These are phyloP conservation scores for Coemansia sp. DNA, from an alignment of 192 early-diverging fungal genomes.

Conservation along the genomic window DNA sequence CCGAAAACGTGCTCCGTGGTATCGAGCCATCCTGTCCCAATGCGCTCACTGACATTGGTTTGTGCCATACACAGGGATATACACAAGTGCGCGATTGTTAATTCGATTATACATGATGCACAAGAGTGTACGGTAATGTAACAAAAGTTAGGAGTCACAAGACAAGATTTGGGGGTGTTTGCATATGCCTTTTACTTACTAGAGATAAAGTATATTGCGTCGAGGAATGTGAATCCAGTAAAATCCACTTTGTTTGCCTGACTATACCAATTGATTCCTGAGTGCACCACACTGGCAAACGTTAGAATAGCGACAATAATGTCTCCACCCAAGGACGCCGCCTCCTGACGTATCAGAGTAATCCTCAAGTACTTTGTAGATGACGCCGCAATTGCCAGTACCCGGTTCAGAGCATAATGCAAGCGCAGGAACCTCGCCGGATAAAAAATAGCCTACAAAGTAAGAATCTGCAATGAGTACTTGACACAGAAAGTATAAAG, in stretches of 20 bases:
- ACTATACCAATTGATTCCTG: slow-evolving; percentile 50
- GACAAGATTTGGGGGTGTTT: not conserved
- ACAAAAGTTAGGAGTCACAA: not conserved
- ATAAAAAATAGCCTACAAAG: slow-evolving; percentile 48
- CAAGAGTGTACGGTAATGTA: not conserved
- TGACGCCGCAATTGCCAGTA: slow-evolving; percentile 28
- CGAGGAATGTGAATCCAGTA: slow-evolving; percentile 38
- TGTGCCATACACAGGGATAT: slow-evolving; percentile 12
- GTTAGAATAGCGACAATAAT: slow-evolving; percentile 40
- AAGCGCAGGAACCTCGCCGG: slow-evolving; percentile 49
- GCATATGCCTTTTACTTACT: slow-evolving; percentile 30
- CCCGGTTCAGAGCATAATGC: slow-evolving; percentile 29
- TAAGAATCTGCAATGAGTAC: not conserved
- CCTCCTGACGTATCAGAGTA: slow-evolving; percentile 38
- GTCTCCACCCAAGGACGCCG: slow-evolving; percentile 34
- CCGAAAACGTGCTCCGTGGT: too few species aligned
- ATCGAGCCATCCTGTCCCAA: slow-evolving; percentile 35
- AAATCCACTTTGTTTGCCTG: slow-evolving; percentile 24
- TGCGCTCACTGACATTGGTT: slow-evolving; percentile 28
- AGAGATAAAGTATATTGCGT: slow-evolving; percentile 52
- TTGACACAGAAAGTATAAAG: not conserved
- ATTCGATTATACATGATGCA: not conserved
- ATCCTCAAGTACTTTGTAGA: slow-evolving; percentile 23
- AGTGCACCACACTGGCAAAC: slow-evolving; percentile 48
- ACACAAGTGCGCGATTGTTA: not conserved